These are phyloP conservation scores for Scenedesmus sp. DNA, from an alignment of 163 green algal genomes.

Conservation along the genomic window DNA sequence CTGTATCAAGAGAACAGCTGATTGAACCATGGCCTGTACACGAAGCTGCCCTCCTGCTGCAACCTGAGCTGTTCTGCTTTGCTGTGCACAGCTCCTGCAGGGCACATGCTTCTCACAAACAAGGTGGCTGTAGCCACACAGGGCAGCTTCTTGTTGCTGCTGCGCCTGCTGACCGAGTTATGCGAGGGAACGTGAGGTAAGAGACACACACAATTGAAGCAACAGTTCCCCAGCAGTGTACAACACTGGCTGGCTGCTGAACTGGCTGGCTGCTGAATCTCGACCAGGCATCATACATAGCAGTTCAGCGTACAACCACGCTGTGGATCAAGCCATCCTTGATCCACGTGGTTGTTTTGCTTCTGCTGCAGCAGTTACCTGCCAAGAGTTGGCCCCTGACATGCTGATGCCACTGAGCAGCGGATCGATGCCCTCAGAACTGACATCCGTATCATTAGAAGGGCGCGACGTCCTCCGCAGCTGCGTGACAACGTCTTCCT, in stretches of 20 bases:
- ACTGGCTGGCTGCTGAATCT: no score
- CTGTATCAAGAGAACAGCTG: not conserved
- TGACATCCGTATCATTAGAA: constrained; percentile 21
- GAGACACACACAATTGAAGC: not conserved
- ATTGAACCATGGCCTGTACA: not conserved
- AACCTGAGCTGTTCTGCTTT: not conserved
- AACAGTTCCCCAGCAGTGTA: not conserved
- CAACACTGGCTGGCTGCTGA: not conserved
- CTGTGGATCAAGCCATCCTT: not conserved
- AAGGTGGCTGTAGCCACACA: no score
- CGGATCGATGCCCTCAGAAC: not conserved
- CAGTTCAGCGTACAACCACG: not conserved
- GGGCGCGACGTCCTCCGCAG: not conserved
- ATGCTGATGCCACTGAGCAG: constrained; percentile 4
- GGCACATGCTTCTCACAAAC: no score
- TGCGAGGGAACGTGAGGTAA: not conserved
- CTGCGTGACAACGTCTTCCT: not conserved
- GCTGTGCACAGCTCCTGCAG: no score
- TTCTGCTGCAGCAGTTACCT: constrained; percentile 33
- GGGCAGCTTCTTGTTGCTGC: not conserved
- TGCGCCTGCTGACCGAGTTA: not conserved
- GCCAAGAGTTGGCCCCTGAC: constrained; percentile 40
- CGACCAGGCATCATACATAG: not conserved
- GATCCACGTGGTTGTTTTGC: not conserved
- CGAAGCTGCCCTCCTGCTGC: not conserved